phyloP scores from a whole-genome alignment of 2,329 filamentous ascomycete species.

The Aspergillus fijiensis region DNA sequence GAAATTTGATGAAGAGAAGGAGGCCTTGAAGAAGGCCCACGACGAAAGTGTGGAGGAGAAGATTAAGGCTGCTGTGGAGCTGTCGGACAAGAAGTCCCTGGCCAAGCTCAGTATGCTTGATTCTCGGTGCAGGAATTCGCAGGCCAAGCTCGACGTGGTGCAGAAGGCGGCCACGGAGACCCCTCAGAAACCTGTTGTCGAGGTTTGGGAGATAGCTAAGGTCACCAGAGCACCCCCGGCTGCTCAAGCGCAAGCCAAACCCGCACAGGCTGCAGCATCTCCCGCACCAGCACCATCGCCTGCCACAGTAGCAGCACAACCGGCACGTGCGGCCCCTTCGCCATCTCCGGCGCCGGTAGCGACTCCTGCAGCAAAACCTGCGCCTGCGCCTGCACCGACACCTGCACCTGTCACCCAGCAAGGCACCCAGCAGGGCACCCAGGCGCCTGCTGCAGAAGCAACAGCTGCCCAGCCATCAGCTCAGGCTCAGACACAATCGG shows the following conservation, averaged over 20 bases:
- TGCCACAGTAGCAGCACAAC: conserved; percentile 12
- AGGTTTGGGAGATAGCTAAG: conserved; percentile 85
- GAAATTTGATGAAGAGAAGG: conserved; percentile 41
- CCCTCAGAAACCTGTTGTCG: conserved; percentile 75
- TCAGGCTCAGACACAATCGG: conserved; percentile 16
- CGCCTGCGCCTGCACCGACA: conserved; percentile 5
- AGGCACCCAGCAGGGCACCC: conserved; percentile 1
- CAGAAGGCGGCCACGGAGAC: conserved; percentile 81
- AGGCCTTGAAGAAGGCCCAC: conserved; percentile 46
- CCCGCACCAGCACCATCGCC: conserved; percentile 12
- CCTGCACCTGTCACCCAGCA: conserved; percentile 15
- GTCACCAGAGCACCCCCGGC: conserved; percentile 56
- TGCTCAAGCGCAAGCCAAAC: conserved; percentile 35
- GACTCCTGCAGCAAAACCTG: conserved; percentile 1
- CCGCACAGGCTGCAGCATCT: conserved; percentile 21
- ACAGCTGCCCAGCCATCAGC: conserved; percentile 14
- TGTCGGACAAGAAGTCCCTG: conserved; percentile 72
- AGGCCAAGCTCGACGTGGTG: conserved; percentile 74
- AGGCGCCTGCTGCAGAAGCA: neutral
- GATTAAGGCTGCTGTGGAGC: conserved; percentile 61
- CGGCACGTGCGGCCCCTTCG: conserved; percentile 8
- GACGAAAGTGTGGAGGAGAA: conserved; percentile 60
- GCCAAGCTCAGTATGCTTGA: conserved; percentile 78
- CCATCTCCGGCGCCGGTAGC: conserved; percentile 12
- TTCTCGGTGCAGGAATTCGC: conserved; percentile 62